These are phyloP conservation scores for Microcyclospora tardicrescens DNA, from an alignment of 2,329 filamentous ascomycete species.

Conservation along the genomic window DNA sequence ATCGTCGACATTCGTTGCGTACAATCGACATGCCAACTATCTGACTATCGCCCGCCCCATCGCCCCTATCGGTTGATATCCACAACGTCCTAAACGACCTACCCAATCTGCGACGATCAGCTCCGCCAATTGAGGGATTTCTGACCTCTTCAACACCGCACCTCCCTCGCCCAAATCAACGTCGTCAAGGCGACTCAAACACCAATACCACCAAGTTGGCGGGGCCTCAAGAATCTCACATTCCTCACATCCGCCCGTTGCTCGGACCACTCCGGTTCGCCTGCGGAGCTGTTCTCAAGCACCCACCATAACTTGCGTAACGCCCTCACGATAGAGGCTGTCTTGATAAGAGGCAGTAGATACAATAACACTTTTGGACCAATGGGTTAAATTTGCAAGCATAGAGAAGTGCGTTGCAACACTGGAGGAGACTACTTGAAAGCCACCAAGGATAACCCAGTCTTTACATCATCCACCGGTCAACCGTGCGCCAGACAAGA, in stretches of 20 bases:
- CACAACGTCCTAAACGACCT: background rate
- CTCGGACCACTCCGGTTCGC: conserved; percentile 93
- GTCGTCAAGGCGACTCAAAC: conserved; percentile 23
- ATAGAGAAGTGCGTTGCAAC: no score
- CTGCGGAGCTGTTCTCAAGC: conserved; percentile 79
- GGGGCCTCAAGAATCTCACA: conserved; percentile 59
- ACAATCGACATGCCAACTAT: background rate
- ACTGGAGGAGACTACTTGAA: no score
- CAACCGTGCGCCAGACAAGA: conserved; percentile 21
- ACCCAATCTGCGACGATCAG: conserved; percentile 3
- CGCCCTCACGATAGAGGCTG: background rate
- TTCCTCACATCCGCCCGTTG: conserved; percentile 74
- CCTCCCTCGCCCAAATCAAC: conserved; percentile 3
- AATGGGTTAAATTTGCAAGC: conserved; percentile 17
- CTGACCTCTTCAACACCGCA: conserved; percentile 1
- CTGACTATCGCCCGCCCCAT: background rate
- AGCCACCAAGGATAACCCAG: background rate
- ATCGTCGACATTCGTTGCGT: no score
- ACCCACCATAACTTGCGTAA: conserved; percentile 79
- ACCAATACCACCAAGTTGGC: conserved; percentile 77
- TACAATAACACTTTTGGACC: conserved; percentile 4
- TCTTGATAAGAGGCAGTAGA: background rate
- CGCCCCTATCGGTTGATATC: no score
- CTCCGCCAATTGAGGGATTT: conserved; percentile 10
- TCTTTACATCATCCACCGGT: background rate